These are phyloP conservation scores for Annulohypoxylon maeteangense DNA, from an alignment of 495 filamentous ascomycete genomes.

Conservation along the genomic window DNA sequence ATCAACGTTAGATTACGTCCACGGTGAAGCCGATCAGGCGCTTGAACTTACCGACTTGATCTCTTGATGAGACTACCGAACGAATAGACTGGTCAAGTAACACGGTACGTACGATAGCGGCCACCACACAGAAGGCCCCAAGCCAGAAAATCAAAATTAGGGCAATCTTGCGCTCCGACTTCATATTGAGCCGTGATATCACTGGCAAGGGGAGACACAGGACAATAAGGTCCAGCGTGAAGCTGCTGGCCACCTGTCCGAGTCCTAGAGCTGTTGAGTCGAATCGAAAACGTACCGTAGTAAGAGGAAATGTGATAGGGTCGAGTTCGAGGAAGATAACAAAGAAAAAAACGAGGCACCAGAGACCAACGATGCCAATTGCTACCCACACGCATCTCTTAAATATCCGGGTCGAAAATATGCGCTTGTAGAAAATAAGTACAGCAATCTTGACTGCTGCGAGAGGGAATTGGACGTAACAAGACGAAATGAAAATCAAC, in stretches of 20 bases:
- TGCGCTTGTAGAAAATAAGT: slow-evolving; percentile 31
- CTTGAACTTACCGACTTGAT: background rate
- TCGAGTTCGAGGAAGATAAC: background rate
- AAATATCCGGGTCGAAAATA: slow-evolving; percentile 19
- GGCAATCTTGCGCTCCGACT: slow-evolving; percentile 28
- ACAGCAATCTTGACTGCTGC: slow-evolving; percentile 28
- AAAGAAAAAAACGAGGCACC: slow-evolving; percentile 22
- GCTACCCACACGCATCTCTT: slow-evolving; percentile 14
- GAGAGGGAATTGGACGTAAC: background rate
- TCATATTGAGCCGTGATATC: slow-evolving; percentile 33
- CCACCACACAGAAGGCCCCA: slow-evolving; percentile 42
- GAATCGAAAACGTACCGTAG: background rate
- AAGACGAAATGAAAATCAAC: background rate
- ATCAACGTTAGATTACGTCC: background rate
- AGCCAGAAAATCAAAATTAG: slow-evolving; percentile 44
- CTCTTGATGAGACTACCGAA: background rate
- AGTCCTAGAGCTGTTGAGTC: slow-evolving; percentile 10
- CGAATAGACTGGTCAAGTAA: slow-evolving; percentile 19
- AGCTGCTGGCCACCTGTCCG: slow-evolving; percentile 23
- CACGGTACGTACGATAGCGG: slow-evolving; percentile 40
- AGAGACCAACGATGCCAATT: slow-evolving; percentile 16
- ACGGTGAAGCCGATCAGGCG: background rate
- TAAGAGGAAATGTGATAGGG: background rate
- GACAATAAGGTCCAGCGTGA: slow-evolving; percentile 39
- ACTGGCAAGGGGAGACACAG: slow-evolving; percentile 41